phyloP scores from a whole-genome alignment of 2,329 filamentous ascomycete species.

The Emergomyces orientalis region DNA sequence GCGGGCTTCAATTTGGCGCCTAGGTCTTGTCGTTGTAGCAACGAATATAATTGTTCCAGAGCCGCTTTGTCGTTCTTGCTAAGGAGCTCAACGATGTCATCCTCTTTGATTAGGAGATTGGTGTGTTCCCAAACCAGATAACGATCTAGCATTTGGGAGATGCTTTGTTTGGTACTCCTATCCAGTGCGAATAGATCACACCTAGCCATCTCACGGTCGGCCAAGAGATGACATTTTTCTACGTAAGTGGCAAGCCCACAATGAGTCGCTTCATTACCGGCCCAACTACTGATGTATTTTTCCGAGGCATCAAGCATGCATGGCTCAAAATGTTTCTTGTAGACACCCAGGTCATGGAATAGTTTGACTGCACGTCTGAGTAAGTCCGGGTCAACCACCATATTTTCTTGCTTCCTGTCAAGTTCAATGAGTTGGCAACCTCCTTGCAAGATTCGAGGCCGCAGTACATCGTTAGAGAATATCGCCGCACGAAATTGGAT shows the following conservation, averaged over 20 bases:
- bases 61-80: slow-evolving; percentile 59
- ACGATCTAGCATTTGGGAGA: slow-evolving; percentile 64
- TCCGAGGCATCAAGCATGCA: slow-evolving; percentile 59
- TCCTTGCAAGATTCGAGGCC: slow-evolving; percentile 51
- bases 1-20: slow-evolving; percentile 60
- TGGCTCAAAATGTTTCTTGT: slow-evolving; percentile 70
- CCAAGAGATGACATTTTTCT: slow-evolving; percentile 55
- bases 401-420: slow-evolving; percentile 52
- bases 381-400: slow-evolving; percentile 52
- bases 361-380: slow-evolving; percentile 69
- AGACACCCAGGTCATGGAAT: slow-evolving; percentile 76
- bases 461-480: slow-evolving; percentile 46
- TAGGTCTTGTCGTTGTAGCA: slow-evolving; percentile 63
- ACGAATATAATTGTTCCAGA: slow-evolving; percentile 65
- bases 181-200: slow-evolving; percentile 78
- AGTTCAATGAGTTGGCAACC: slow-evolving; percentile 67
- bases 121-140: slow-evolving; percentile 62
- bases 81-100: slow-evolving; percentile 63
- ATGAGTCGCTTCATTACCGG: slow-evolving; percentile 53
- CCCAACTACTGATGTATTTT: slow-evolving; percentile 60
- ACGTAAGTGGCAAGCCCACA: slow-evolving; percentile 67
- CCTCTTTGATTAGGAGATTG: slow-evolving; percentile 54
- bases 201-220: slow-evolving; percentile 61
- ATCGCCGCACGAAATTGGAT: slow-evolving; percentile 60
- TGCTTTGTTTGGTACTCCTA: slow-evolving; percentile 65